phyloP scores from a whole-genome alignment of 2,329 filamentous ascomycete genomes.

The Hirsutella minnesotensis region DNA sequence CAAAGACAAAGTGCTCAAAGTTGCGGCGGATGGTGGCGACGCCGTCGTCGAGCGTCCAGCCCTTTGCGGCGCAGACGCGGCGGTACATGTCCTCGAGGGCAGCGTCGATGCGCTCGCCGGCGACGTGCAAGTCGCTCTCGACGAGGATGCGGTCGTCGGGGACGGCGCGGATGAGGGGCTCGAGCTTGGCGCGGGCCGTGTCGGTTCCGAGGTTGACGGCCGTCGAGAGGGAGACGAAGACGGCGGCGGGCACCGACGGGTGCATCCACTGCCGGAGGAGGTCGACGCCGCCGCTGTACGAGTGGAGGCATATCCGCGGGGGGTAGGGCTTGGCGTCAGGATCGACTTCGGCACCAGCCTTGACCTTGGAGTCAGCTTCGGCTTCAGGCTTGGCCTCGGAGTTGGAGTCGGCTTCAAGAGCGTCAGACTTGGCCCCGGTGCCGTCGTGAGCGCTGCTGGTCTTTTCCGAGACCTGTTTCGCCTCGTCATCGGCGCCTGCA shows the following conservation, averaged over 20 bases:
- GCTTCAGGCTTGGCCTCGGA: too few relatives aligned
- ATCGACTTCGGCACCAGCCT: too few relatives aligned
- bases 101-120: conserved; percentile 70
- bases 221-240: conserved; percentile 83
- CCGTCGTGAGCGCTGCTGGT: too few relatives aligned
- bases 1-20: conserved; percentile 67
- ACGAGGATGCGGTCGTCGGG: conserved; percentile 72
- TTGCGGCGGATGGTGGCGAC: conserved; percentile 57
- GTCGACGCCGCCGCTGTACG: conserved; percentile 71
- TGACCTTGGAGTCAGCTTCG: too few relatives aligned
- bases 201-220: conserved; percentile 62
- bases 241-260: conserved; percentile 56
- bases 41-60: conserved; percentile 65
- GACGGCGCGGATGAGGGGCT: conserved; percentile 55
- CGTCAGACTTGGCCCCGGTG: too few relatives aligned
- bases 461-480: conserved; percentile 5
- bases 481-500: conserved; percentile 15
- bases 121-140: conserved; percentile 82
- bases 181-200: conserved; percentile 35
- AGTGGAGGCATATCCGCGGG: conserved; percentile 85
- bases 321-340: conserved; percentile 56
- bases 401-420: too few relatives aligned
- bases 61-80: conserved; percentile 66
- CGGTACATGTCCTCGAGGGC: conserved; percentile 63
- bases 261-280: conserved; percentile 68